These are phyloP conservation scores for Lagenidium giganteum DNA, from an alignment of 352 stramenopile genomes.

Conservation along the genomic window DNA sequence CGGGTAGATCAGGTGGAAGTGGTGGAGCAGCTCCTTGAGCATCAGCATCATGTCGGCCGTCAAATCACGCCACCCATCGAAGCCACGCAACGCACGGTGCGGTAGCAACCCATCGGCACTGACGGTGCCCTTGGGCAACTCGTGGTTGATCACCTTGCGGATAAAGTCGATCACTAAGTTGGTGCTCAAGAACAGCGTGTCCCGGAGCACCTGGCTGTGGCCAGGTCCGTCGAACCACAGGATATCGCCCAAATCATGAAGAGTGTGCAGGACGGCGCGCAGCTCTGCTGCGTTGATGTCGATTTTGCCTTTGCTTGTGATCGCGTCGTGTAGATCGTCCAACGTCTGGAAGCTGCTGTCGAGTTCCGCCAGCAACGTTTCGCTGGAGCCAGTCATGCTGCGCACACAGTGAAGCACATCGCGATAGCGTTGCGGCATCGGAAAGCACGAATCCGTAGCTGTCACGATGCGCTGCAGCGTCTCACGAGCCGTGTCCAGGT, in stretches of 20 bases:
- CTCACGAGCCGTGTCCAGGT: neutral
- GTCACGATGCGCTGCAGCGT: neutral
- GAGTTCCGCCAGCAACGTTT: too few relatives aligned
- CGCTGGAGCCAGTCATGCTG: too few relatives aligned
- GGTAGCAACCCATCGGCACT: neutral
- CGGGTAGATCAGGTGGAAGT: slow-evolving; percentile 18
- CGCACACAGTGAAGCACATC: neutral
- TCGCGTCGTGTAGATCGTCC: neutral
- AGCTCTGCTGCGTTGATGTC: neutral
- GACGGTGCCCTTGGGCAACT: neutral
- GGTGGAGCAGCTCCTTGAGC: slow-evolving; percentile 26
- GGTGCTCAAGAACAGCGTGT: slow-evolving; percentile 3
- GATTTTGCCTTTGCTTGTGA: neutral
- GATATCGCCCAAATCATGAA: slow-evolving; percentile 11
- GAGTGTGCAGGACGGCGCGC: slow-evolving; percentile 1
- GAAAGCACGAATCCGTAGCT: neutral
- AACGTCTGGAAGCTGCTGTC: neutral
- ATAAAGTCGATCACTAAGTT: slow-evolving; percentile 11
- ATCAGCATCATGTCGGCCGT: slow-evolving; percentile 13
- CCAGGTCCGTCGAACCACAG: slow-evolving; percentile 8
- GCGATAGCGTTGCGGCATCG: slow-evolving; percentile 1
- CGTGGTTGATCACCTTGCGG: slow-evolving; percentile 8
- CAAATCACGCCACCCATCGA: slow-evolving; percentile 16
- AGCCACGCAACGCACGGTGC: slow-evolving; percentile 1
- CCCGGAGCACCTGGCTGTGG: neutral